These are phyloP conservation scores for Houttuynia cordata DNA, from an alignment of 164 flowering plant species.

Conservation along the genomic window DNA sequence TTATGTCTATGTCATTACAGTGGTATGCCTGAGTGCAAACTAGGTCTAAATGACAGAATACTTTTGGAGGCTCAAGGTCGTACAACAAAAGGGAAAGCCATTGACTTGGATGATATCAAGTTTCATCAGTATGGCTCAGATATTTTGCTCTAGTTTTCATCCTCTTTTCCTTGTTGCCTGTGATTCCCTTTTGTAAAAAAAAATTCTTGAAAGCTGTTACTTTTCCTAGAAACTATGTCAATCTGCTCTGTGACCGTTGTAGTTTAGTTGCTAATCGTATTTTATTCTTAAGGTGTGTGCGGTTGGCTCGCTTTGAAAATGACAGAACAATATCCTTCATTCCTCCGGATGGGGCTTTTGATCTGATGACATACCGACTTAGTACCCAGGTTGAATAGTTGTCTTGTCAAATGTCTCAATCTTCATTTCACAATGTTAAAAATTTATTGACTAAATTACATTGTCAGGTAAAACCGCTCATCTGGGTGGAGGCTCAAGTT, in stretches of 20 bases:
- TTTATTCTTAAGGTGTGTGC: conserved; percentile 63
- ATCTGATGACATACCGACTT: conserved; percentile 93
- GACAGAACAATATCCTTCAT: conserved; percentile 94
- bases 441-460: conserved; percentile 4
- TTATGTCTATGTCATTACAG: conserved; percentile 32
- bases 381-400: conserved; percentile 55
- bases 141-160: conserved; percentile 6
- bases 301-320: conserved; percentile 95
- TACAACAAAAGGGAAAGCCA: conserved; percentile 92
- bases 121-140: conserved; percentile 77
- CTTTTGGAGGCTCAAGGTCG: conserved; percentile 94
- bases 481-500: conserved; percentile 99
- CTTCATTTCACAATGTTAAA: no score
- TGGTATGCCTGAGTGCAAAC: conserved; percentile 99
- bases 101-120: conserved; percentile 94
- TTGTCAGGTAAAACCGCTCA: conserved; percentile 80
- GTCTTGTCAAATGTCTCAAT: no score
- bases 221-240: neutral
- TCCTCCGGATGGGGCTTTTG: conserved; percentile 98
- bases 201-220: neutral
- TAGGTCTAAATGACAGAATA: conserved; percentile 91
- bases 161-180: neutral
- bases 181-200: neutral
- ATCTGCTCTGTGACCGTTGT: neutral
- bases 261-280: conserved; percentile 4